Percentiles rank a stretch among this genome's conserved stretches.
Conservation (phyloP, 2,329 filamentous ascomycete species). For the Fusarium cicatricum region DNA sequence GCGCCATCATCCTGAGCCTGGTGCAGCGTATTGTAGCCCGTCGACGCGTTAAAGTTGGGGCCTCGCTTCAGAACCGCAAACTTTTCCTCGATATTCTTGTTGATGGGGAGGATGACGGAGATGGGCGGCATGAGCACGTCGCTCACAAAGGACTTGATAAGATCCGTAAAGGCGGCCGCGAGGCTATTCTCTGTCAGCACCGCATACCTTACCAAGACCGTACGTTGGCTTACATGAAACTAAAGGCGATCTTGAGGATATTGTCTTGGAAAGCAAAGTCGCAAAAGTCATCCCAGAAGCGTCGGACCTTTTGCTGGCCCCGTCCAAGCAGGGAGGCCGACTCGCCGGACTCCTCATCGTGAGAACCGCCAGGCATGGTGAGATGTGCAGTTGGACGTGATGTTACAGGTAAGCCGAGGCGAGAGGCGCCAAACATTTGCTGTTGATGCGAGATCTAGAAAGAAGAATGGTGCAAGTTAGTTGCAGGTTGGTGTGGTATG, state of each 20-base stretch:
- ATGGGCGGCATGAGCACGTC: slow-evolving; percentile 75
- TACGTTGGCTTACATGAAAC: slow-evolving; percentile 68
- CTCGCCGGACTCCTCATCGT: slow-evolving; percentile 51
- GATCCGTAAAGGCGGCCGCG: slow-evolving; percentile 73
- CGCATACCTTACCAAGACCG: background rate
- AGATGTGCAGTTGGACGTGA: slow-evolving; percentile 19
- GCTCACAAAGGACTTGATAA: slow-evolving; percentile 76
- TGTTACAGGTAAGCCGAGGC: slow-evolving; percentile 19
- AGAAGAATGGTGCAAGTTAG: background rate
- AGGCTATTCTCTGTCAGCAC: slow-evolving; percentile 55
- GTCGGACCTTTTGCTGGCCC: slow-evolving; percentile 57
- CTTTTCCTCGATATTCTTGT: slow-evolving; percentile 77
- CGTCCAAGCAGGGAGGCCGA: slow-evolving; percentile 54
- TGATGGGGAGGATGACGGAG: slow-evolving; percentile 72
- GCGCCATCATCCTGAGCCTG: slow-evolving; percentile 76
- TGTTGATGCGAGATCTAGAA: background rate
- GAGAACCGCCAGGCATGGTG: slow-evolving; percentile 40
- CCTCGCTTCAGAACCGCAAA: slow-evolving; percentile 72
- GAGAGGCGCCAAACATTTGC: slow-evolving; percentile 14
- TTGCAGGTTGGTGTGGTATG: background rate
- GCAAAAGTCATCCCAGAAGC: slow-evolving; percentile 69
- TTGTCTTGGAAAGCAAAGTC: slow-evolving; percentile 80
- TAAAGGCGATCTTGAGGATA: slow-evolving; percentile 78
- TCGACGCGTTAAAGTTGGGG: slow-evolving; percentile 57
- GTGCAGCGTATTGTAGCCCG: slow-evolving; percentile 74